Evolutionary conservation across 2,329 filamentous ascomycete genomes (phyloP), one percentile per base, ranked within the genome.

Genomic region (Fusarium decemcellulare): DNA sequence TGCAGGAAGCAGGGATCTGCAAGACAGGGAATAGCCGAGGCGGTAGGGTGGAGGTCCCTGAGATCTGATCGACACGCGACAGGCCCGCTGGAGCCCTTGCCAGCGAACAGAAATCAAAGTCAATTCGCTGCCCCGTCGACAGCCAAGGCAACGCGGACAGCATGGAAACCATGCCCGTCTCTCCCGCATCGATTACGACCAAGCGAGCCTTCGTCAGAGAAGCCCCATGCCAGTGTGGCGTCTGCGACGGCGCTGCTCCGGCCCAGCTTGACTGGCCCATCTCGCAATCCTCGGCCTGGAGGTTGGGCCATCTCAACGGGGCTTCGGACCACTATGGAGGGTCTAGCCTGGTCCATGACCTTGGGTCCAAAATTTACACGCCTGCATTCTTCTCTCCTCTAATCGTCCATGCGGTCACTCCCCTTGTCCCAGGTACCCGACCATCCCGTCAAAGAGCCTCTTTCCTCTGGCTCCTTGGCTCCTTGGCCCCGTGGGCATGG

Each of bases 41-140:
- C 57, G 68, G 70, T 55, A 65, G 57, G 68, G 71, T 71, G 68
- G 71, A 72, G 68, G 73, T 72, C 73, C 72, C 72, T 73, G 70
- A 75, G 73, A 75, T 75, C 73, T 62, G 73, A 75, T 75, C 73
- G 73, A 75, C 68, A 74, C 61, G 60, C 63, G 65, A 74, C 62
- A 71, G 62, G 64, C 67, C 71, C 65, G 63, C 62, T 54, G 52
- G 51, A 55, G 63, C 48, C 51, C 54, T 65, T 68, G 55, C 40
- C n/a, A 42, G 30, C 43, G 43, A 23, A 52, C 55, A 61, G 14
- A 42, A 63, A 57, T 48, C 54, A 73, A 74, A 74, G 63, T 73
- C 71, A 73, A 75, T 75, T 73, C 63, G 46, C 55, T 53, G 63
- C 42, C 14, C n/a, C 23, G 55, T 56, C 16, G 59, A 52, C 36